Base-by-base conservation (phyloP, 495 filamentous ascomycete species). In the Hypoxylon subgilvum region DNA sequence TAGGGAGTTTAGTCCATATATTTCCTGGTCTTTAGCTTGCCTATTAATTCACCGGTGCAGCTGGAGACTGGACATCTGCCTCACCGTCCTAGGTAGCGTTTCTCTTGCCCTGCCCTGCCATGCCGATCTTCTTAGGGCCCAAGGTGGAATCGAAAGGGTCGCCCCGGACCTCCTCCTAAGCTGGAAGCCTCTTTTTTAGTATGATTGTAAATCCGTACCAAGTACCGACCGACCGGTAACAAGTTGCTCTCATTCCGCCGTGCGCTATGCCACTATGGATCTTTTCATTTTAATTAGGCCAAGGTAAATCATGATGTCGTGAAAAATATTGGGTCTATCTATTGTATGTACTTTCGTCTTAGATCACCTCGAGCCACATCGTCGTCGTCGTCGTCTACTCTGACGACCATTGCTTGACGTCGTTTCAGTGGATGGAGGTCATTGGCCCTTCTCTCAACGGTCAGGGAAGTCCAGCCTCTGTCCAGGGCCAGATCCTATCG, bases 41-140 rank as follows among this genome's bases (percentile, higher is more conserved):
- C 49, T 64, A 58, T 64, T 64, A 64, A 64, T 64, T 64, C 53
- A 59, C 61, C 61, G 61, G 55, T 40, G n/a, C n/a, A n/a, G n/a
- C n/a, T n/a, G n/a, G n/a, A n/a, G n/a, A n/a, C n/a, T n/a, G 44
- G 14, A 46, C 17, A 54, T 34, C 53, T 52, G 46, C 46, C 41
- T 62, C 18, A 52, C 28, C 58, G 49, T 64, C 61, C 61, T 64
- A n/a, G n/a, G n/a, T n/a, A 64, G 54, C 61, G 61, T 52, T 40
- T 27, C 39, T 25, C 35, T 63, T 64, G 61, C 43, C 61, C n/a
- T 56, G 34, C 39, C 32, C 35, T 63, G 53, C 61, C 54, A 44
- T 64, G 61, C 43, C 61, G 61, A 64, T 64, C 61, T 54, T 38
- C 54, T 55, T 64, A 55, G 43, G 54, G 54, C 4, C 23, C 54